Percentiles rank a stretch among this genome's conserved stretches.
These are phyloP conservation scores for Rhizopus stolonifer DNA, from an alignment of 371 early-diverging fungal genomes.

Conservation along the genomic window DNA sequence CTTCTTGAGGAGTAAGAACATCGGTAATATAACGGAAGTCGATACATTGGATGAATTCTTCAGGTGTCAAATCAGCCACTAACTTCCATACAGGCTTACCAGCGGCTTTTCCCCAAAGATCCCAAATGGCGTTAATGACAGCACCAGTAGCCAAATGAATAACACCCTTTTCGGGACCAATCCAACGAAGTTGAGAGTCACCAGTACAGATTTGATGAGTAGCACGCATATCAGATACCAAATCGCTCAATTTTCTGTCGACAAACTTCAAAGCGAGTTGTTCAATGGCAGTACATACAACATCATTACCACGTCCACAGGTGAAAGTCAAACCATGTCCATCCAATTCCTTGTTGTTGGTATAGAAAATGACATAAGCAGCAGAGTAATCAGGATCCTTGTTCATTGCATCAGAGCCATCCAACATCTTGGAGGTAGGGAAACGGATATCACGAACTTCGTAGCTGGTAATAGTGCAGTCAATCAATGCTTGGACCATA, in stretches of 20 bases:
- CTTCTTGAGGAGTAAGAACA: slow-evolving; percentile 54
- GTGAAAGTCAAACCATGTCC: slow-evolving; percentile 57
- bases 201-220: slow-evolving; percentile 51
- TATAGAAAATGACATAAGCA: slow-evolving; percentile 52
- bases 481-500: slow-evolving; percentile 12
- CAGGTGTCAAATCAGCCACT: slow-evolving; percentile 51
- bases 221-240: slow-evolving; percentile 43
- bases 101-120: slow-evolving; percentile 54
- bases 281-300: slow-evolving; percentile 45
- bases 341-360: slow-evolving; percentile 27
- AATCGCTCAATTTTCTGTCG: slow-evolving; percentile 30
- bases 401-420: slow-evolving; percentile 59
- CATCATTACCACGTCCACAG: slow-evolving; percentile 50
- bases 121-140: slow-evolving; percentile 62
- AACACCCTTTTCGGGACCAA: slow-evolving; percentile 56
- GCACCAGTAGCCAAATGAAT: slow-evolving; percentile 55
- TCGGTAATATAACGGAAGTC: slow-evolving; percentile 60
- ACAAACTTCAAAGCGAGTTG: slow-evolving; percentile 45
- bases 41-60: slow-evolving; percentile 49
- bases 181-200: slow-evolving; percentile 54
- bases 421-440: slow-evolving; percentile 45
- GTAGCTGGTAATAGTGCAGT: slow-evolving; percentile 39
- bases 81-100: slow-evolving; percentile 56
- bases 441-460: slow-evolving; percentile 53
- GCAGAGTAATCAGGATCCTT: slow-evolving; percentile 57